Percentiles rank a stretch among this genome's conserved stretches.
Evolutionary conservation across 2,329 filamentous ascomycete species (phyloP).

Genomic region (Albophoma yamanashiensis): DNA sequence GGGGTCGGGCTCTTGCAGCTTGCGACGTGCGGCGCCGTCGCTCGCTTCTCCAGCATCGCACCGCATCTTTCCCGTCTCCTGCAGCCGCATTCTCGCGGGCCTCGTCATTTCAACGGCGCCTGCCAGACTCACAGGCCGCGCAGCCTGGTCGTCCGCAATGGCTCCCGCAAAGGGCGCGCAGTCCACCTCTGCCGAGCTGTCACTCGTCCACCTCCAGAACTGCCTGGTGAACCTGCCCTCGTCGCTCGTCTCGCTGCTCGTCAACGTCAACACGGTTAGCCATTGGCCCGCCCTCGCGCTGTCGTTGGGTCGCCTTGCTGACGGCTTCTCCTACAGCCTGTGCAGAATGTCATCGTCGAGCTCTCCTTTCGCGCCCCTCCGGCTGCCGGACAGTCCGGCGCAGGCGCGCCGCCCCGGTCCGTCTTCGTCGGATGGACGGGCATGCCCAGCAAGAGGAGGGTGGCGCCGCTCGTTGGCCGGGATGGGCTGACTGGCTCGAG

Average conservation of each 20-base stretch:
- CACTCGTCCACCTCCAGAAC: slow-evolving; percentile 79
- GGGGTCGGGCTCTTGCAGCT: neutral
- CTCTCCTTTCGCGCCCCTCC: slow-evolving; percentile 56
- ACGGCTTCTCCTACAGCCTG: slow-evolving; percentile 46
- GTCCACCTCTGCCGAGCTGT: slow-evolving; percentile 70
- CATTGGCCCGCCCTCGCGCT: neutral
- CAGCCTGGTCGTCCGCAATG: slow-evolving; percentile 21
- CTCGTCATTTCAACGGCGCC: neutral
- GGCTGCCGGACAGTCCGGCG: slow-evolving; percentile 31
- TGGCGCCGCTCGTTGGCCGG: slow-evolving; percentile 60
- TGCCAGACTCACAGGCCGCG: neutral
- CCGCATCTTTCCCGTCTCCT: neutral
- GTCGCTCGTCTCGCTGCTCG: slow-evolving; percentile 71
- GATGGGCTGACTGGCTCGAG: slow-evolving; percentile 57
- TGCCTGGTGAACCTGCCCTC: slow-evolving; percentile 89
- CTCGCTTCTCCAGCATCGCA: neutral
- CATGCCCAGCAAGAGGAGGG: slow-evolving; percentile 84
- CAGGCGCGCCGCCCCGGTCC: slow-evolving; percentile 48
- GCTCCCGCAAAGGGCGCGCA: slow-evolving; percentile 42
- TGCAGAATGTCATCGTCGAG: slow-evolving; percentile 94
- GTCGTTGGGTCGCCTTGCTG: neutral
- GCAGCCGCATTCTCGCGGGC: slow-evolving; percentile 1
- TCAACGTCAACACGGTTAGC: slow-evolving; percentile 81
- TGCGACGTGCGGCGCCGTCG: neutral
- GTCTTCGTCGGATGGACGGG: slow-evolving; percentile 94